phyloP scores from a whole-genome alignment of 176 grass and related monocot species.

The Triticum monococcum region DNA sequence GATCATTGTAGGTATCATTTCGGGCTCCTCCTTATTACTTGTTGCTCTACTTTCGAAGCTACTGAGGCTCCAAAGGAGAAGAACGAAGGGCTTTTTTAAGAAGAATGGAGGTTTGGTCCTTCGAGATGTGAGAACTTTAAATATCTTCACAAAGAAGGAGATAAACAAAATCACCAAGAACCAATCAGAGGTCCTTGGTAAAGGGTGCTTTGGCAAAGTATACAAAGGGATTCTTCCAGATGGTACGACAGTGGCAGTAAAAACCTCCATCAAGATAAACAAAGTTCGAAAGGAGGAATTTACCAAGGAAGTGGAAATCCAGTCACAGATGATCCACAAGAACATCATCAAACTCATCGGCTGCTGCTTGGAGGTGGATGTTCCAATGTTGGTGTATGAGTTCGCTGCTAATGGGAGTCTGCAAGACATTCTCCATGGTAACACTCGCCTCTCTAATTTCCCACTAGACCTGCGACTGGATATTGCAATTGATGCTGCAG shows the following conservation, averaged over 20 bases:
- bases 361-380: constrained; percentile 13
- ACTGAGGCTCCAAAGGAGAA: neutral
- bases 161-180: neutral
- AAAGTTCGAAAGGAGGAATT: neutral
- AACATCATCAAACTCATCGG: neutral
- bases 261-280: neutral
- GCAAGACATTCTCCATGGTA: neutral
- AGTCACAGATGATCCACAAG: neutral
- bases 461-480: neutral
- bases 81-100: neutral
- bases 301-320: neutral
- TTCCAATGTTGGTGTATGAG: constrained; percentile 16
- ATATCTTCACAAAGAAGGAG: neutral
- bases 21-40: neutral
- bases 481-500: neutral
- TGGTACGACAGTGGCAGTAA: neutral
- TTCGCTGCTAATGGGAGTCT: constrained; percentile 8
- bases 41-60: neutral
- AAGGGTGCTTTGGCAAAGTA: neutral
- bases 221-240: neutral
- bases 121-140: neutral
- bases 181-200: neutral
- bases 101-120: neutral
- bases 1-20: neutral
- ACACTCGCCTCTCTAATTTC: neutral